Evolutionary conservation across 352 stramenopile species (phyloP).

Genomic region (Pythium grandisporangium): DNA sequence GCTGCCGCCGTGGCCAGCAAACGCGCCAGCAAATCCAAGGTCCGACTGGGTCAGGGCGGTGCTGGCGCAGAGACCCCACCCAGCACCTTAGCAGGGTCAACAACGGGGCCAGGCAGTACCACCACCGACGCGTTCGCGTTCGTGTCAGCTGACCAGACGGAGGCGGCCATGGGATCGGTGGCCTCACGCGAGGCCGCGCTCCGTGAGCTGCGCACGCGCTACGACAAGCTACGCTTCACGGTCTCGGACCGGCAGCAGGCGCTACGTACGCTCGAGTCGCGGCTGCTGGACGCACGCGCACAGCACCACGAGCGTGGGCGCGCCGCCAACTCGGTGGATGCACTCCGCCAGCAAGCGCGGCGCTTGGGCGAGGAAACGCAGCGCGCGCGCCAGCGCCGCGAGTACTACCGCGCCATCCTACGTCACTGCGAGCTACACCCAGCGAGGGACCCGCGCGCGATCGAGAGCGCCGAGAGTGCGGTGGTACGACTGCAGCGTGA

Average conservation of each 20-base stretch:
- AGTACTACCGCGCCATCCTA: slow-evolving; percentile 77
- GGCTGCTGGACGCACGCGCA: slow-evolving; percentile 40
- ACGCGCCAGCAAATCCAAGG: slow-evolving; percentile 1
- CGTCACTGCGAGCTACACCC: slow-evolving; percentile 73
- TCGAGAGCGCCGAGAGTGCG: slow-evolving; percentile 51
- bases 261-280: slow-evolving; percentile 43
- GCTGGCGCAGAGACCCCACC: slow-evolving; percentile 10
- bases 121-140: slow-evolving; percentile 45
- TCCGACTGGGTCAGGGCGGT: background rate
- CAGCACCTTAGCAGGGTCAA: slow-evolving; percentile 24
- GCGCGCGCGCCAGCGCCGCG: slow-evolving; percentile 49
- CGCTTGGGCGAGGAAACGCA: slow-evolving; percentile 45
- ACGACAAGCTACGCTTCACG: slow-evolving; percentile 69
- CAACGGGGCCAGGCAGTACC: background rate
- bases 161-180: slow-evolving; percentile 38
- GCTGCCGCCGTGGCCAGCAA: too few relatives aligned
- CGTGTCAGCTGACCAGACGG: slow-evolving; percentile 35
- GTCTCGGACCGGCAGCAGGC: slow-evolving; percentile 41
- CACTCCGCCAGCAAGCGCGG: slow-evolving; percentile 58
- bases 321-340: slow-evolving; percentile 43
- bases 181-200: slow-evolving; percentile 54
- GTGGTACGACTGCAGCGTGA: slow-evolving; percentile 59
- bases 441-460: slow-evolving; percentile 67
- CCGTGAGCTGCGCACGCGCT: slow-evolving; percentile 55
- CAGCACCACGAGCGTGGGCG: slow-evolving; percentile 29